A percentile compares a stretch with the other conserved stretches of the same genome.
These are phyloP conservation scores for Fusarium coffeatum DNA, from an alignment of 2,329 filamentous ascomycete genomes.

Conservation along the genomic window DNA sequence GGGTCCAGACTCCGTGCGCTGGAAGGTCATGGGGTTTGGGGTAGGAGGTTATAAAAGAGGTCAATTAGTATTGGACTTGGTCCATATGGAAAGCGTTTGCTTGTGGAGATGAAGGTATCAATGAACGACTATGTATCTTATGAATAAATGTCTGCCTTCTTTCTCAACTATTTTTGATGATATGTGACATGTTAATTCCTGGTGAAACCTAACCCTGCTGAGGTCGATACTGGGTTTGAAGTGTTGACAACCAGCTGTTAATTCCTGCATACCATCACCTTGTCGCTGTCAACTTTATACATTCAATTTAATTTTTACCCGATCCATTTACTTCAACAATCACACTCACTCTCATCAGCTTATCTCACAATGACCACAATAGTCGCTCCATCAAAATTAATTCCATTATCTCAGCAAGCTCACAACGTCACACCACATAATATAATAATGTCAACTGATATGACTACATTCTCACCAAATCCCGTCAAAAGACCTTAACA, in stretches of 20 bases:
- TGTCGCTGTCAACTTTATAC: not conserved
- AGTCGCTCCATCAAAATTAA: too few relatives aligned
- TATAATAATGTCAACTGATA: not conserved
- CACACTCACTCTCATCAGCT: not conserved
- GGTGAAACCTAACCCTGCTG: fast-evolving
- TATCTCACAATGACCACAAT: too few relatives aligned
- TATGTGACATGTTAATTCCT: fast-evolving
- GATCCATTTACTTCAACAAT: not conserved
- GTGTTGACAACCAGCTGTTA: not conserved
- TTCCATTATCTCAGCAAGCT: too few relatives aligned
- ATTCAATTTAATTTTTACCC: fast-evolving
- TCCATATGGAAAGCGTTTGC: not conserved
- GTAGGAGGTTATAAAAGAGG: not conserved
- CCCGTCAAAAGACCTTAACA: not conserved
- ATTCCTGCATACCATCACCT: not conserved
- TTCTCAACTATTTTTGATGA: not conserved
- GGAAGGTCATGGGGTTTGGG: too few relatives aligned
- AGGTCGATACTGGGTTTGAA: fast-evolving
- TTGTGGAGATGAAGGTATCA: not conserved
- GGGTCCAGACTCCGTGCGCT: not conserved
- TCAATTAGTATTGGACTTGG: not conserved
- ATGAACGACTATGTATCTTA: not conserved
- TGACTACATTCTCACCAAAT: not conserved
- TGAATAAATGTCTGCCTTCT: not conserved
- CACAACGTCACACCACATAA: too few relatives aligned